Conservation (phyloP, 2,329 filamentous ascomycete genomes). For the Fusarium luffae region DNA sequence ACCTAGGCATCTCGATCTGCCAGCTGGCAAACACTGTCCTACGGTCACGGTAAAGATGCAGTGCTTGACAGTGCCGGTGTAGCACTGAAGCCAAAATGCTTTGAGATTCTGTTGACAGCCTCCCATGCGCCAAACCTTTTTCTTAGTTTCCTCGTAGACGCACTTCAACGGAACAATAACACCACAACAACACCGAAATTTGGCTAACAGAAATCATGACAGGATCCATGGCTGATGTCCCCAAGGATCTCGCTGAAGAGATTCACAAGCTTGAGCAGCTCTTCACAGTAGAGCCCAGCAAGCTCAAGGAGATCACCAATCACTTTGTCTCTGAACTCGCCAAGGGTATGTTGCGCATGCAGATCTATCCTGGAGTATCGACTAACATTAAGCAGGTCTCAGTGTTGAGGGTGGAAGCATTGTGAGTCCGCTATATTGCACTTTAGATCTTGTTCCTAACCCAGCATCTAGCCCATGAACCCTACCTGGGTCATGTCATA, state of each 20-base stretch:
- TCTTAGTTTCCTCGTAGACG: background rate
- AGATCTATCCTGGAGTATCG: background rate
- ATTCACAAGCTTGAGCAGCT: constrained; percentile 85
- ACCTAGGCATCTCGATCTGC: background rate
- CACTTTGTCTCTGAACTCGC: constrained; percentile 90
- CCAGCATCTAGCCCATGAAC: constrained; percentile 84
- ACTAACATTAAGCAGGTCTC: constrained; percentile 66
- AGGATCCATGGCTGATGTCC: constrained; percentile 94
- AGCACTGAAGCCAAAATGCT: constrained; percentile 7
- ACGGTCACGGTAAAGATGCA: constrained; percentile 17
- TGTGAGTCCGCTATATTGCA: constrained; percentile 65
- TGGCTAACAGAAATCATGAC: constrained; percentile 36
- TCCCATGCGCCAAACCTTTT: background rate
- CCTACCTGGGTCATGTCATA: constrained; percentile 95
- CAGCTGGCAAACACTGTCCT: constrained; percentile 25
- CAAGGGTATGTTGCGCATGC: constrained; percentile 68
- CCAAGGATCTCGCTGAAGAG: constrained; percentile 81
- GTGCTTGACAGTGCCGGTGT: constrained; percentile 12
- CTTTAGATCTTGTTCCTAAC: constrained; percentile 32
- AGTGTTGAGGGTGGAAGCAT: constrained; percentile 91
- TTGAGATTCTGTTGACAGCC: background rate
- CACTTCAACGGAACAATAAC: background rate
- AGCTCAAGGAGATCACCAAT: constrained; percentile 88
- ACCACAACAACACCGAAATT: background rate
- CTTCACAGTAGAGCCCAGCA: constrained; percentile 81